Conservation (phyloP, 148 eudicot genomes). For the Nepenthes mirabilis region DNA sequence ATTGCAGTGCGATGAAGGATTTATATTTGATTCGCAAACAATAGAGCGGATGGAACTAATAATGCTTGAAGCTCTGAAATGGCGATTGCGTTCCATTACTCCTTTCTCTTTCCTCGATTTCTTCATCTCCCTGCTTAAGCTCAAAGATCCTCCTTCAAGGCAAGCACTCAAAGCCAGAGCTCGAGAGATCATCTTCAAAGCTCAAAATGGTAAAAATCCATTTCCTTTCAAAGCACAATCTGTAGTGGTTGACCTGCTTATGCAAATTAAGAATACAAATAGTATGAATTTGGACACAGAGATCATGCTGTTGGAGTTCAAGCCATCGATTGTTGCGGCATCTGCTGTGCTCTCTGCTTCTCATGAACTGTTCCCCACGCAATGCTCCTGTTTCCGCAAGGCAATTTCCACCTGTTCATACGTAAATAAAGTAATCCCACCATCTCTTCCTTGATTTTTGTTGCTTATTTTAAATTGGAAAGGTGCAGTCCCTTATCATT, state of each 20-base stretch:
- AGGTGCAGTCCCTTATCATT: not conserved
- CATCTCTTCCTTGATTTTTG: too few species aligned
- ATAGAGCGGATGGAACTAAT: constrained; percentile 41
- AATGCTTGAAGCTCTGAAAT: constrained; percentile 37
- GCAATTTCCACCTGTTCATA: constrained; percentile 24
- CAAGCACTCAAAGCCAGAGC: constrained; percentile 32
- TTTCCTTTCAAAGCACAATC: too few species aligned
- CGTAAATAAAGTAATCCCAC: constrained; percentile 22
- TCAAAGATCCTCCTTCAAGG: constrained; percentile 17
- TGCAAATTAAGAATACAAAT: not conserved
- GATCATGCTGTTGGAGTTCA: constrained; percentile 30
- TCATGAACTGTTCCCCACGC: constrained; percentile 36
- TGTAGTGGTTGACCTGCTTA: not conserved
- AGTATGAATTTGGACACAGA: constrained; percentile 9
- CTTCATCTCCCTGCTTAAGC: constrained; percentile 31
- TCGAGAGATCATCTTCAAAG: constrained; percentile 35
- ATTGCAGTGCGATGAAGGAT: constrained; percentile 19
- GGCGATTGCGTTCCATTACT: constrained; percentile 54
- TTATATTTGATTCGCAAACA: constrained; percentile 22
- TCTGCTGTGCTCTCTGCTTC: constrained; percentile 40
- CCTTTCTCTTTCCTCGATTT: constrained; percentile 38
- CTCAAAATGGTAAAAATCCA: constrained; percentile 26
- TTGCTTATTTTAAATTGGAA: not conserved
- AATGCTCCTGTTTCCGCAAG: constrained; percentile 17
- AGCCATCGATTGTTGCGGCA: constrained; percentile 39